Conservation (phyloP, 176 grass and related monocot species). For the Juncus inflexus region DNA sequence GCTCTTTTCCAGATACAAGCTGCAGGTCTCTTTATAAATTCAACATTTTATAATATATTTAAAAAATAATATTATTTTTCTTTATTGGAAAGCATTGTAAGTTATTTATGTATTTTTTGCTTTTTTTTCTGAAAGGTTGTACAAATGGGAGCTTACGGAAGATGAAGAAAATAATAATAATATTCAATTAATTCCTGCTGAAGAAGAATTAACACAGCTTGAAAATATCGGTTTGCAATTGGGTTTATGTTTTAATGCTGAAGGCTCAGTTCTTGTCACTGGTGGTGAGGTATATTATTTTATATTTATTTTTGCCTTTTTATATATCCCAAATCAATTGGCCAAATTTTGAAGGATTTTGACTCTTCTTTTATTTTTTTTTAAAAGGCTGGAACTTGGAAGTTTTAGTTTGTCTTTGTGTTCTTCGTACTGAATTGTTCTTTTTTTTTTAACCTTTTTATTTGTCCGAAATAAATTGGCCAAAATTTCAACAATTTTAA, state of each 20-base stretch:
- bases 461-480: no score
- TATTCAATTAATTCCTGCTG: constrained; percentile 44
- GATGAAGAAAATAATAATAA: constrained; percentile 17
- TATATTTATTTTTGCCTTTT: neutral
- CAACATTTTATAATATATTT: no score
- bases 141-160: constrained; percentile 52
- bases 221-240: constrained; percentile 66
- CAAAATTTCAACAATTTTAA: no score
- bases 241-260: constrained; percentile 61
- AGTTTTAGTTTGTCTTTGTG: no score
- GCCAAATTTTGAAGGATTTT: neutral
- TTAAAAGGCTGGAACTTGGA: neutral
- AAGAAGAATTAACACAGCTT: constrained; percentile 43
- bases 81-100: no score
- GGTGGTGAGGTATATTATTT: constrained; percentile 62
- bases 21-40: constrained; percentile 49
- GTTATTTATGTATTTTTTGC: no score
- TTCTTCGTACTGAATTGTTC: no score
- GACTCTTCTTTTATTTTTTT: constrained; percentile 6
- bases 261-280: constrained; percentile 73
- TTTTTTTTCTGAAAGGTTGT: constrained; percentile 37
- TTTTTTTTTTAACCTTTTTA: no score
- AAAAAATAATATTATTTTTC: no score
- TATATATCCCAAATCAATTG: neutral
- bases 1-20: constrained; percentile 52